These are phyloP conservation scores for Myrica gale DNA, from an alignment of 306 rosid species.

Conservation along the genomic window DNA sequence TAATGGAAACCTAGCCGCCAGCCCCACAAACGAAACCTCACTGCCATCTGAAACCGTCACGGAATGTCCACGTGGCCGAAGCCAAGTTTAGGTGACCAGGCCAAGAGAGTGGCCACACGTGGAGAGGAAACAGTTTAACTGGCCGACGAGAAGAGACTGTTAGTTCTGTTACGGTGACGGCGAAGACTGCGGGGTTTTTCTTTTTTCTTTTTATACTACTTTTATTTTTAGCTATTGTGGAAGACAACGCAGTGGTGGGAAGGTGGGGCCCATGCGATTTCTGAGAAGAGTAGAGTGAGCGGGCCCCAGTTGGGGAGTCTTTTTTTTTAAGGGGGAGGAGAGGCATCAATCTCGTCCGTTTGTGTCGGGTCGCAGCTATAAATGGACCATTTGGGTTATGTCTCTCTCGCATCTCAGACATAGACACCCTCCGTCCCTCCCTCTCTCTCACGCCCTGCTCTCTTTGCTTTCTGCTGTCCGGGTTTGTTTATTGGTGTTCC, in stretches of 20 bases:
- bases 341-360: conserved; percentile 24
- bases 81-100: not conserved
- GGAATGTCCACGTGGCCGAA: not conserved
- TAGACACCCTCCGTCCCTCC: conserved; percentile 18
- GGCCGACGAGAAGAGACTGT: not conserved
- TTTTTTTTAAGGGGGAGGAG: conserved; percentile 12
- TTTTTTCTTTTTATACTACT: no score
- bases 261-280: conserved; percentile 29
- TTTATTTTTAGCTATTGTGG: not conserved
- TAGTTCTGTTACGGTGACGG: conserved; percentile 29
- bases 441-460: not conserved
- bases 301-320: conserved; percentile 39
- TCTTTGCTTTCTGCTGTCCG: conserved; percentile 5
- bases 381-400: conserved; percentile 32
- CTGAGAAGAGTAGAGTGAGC: conserved; percentile 12
- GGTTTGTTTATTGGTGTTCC: conserved; percentile 4
- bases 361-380: conserved; percentile 48
- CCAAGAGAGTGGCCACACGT: not conserved
- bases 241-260: conserved; percentile 1
- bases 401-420: conserved; percentile 37
- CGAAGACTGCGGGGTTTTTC: conserved; percentile 24
- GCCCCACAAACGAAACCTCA: no score
- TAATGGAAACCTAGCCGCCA: no score
- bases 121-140: not conserved
- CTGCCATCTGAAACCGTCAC: no score